These are phyloP conservation scores for Incumbomyces delicatus DNA, from an alignment of 2,329 filamentous ascomycete genomes.

Conservation along the genomic window DNA sequence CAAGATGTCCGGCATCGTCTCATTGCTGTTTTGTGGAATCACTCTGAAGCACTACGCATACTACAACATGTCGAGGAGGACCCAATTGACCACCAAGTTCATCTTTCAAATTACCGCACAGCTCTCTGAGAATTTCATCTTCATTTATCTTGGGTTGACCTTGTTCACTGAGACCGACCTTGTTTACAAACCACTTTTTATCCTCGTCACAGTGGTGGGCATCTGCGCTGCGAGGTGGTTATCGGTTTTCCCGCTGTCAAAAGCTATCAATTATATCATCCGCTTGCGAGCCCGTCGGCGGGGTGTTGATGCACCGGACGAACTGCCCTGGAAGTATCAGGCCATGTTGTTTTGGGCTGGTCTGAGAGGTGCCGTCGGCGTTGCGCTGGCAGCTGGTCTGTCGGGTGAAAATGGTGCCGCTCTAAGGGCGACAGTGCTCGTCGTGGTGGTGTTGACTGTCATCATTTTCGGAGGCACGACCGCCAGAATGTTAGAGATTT, in stretches of 20 bases:
- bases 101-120: conserved; percentile 92
- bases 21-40: conserved; percentile 91
- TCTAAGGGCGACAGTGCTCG: conserved; percentile 86
- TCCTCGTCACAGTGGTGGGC: conserved; percentile 81
- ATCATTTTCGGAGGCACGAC: conserved; percentile 99
- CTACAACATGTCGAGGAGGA: conserved; percentile 98
- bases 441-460: conserved; percentile 93
- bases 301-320: conserved; percentile 61
- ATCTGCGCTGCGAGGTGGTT: conserved; percentile 90
- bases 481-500: conserved; percentile 91
- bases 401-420: conserved; percentile 72
- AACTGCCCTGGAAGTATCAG: conserved; percentile 89
- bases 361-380: conserved; percentile 86
- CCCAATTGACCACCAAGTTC: conserved; percentile 95
- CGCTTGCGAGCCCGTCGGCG: conserved; percentile 70
- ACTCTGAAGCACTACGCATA: conserved; percentile 98
- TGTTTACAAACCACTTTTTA: conserved; percentile 88
- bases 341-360: conserved; percentile 99
- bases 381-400: conserved; percentile 82
- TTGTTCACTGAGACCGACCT: conserved; percentile 85
- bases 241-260: conserved; percentile 86
- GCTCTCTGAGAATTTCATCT: conserved; percentile 97
- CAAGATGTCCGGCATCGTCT: conserved; percentile 94
- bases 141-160: conserved; percentile 93
- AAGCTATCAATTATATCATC: conserved; percentile 84